Conservation (phyloP, 139 green algal species). For the Picochlorum sp. region DNA sequence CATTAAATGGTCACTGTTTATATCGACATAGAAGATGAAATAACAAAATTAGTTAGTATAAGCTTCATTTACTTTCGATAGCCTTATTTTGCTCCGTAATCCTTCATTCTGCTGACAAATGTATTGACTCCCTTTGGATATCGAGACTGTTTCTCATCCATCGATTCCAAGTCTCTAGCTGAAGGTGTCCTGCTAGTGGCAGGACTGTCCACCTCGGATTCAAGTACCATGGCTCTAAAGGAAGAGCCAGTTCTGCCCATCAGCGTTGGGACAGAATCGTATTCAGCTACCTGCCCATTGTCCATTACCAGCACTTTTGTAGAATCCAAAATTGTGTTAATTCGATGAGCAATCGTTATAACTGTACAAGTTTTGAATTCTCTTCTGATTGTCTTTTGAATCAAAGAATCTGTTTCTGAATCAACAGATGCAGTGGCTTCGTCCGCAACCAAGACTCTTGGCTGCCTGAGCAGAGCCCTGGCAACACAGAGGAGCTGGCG, state of each 20-base stretch:
- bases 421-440: slow-evolving; percentile 89
- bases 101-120: slow-evolving; percentile 11
- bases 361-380: slow-evolving; percentile 73
- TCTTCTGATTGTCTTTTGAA: slow-evolving; percentile 70
- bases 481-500: slow-evolving; percentile 89
- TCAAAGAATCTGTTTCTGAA: slow-evolving; percentile 64
- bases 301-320: slow-evolving; percentile 58
- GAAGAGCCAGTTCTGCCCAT: slow-evolving; percentile 9
- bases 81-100: neutral
- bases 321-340: slow-evolving; percentile 71
- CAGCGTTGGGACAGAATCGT: slow-evolving; percentile 20
- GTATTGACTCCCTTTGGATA: slow-evolving; percentile 7
- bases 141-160: neutral
- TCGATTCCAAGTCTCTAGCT: neutral
- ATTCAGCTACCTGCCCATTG: slow-evolving; percentile 44
- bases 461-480: slow-evolving; percentile 63
- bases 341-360: slow-evolving; percentile 71
- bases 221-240: slow-evolving; percentile 21
- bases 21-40: too few species aligned
- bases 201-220: neutral
- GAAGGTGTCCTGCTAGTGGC: neutral
- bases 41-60: too few species aligned
- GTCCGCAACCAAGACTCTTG: slow-evolving; percentile 78
- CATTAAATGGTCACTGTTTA: too few species aligned
- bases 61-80: neutral